These are phyloP conservation scores for Nannochloropsis gaditana DNA, from an alignment of 108 stramenopile species.

Conservation along the genomic window DNA sequence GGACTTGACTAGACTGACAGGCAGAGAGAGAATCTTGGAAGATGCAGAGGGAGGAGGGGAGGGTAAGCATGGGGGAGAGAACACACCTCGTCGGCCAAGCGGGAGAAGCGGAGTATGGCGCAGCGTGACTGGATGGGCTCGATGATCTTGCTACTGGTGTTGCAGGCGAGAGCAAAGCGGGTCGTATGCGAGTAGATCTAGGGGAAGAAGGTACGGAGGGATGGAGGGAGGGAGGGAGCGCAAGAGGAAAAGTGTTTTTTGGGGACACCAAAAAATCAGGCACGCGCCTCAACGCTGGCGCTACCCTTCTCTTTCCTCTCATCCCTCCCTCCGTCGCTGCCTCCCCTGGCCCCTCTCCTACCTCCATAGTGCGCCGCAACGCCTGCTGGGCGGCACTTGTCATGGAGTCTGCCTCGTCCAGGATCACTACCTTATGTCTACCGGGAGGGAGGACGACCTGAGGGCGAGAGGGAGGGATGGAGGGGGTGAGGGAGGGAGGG, in stretches of 20 bases:
- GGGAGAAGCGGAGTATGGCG: conserved; percentile 88
- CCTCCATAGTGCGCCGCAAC: conserved; percentile 87
- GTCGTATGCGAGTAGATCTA: conserved; percentile 80
- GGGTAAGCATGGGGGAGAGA: not conserved
- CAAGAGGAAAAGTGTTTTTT: not conserved
- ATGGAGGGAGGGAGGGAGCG: not conserved
- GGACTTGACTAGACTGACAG: no score
- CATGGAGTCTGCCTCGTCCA: conserved; percentile 99
- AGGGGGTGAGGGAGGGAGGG: not conserved
- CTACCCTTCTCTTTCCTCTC: not conserved
- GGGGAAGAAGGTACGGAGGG: not conserved
- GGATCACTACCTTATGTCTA: conserved; percentile 89
- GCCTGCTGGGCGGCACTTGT: conserved; percentile 96
- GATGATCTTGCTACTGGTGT: conserved; percentile 92
- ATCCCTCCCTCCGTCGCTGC: not conserved
- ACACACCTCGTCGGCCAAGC: conserved; percentile 67
- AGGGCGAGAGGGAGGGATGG: not conserved
- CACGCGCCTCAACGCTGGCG: not conserved
- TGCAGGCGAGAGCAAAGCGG: conserved; percentile 98
- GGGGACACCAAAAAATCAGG: not conserved
- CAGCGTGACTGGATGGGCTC: conserved; percentile 98
- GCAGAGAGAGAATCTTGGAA: not conserved
- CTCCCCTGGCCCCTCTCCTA: not conserved
- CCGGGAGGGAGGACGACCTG: conserved; percentile 45
- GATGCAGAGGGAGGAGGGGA: not conserved